These are phyloP conservation scores for Sclerotinia trifoliorum DNA, from an alignment of 2,329 filamentous ascomycete species.

Conservation along the genomic window DNA sequence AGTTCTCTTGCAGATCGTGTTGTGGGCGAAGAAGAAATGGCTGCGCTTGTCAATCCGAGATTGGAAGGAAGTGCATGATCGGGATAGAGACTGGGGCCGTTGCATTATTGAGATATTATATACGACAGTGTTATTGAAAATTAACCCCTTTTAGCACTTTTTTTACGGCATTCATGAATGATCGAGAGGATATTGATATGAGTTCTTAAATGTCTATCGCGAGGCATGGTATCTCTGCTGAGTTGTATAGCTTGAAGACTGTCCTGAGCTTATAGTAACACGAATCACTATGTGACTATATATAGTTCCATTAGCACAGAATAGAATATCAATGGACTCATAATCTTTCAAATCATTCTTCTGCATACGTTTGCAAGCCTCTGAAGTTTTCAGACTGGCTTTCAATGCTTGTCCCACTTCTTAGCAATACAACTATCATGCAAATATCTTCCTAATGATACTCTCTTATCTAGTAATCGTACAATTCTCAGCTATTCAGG, in stretches of 20 bases:
- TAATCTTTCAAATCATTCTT: background rate
- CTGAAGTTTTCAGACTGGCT: background rate
- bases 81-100: background rate
- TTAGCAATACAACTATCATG: background rate
- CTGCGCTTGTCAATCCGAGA: slow-evolving; percentile 14
- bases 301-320: background rate
- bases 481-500: background rate
- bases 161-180: background rate
- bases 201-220: background rate
- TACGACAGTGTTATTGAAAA: background rate
- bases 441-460: background rate
- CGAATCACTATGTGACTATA: background rate
- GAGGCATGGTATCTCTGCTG: background rate
- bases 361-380: background rate
- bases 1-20: slow-evolving; percentile 2
- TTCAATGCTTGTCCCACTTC: background rate
- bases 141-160: background rate
- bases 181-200: background rate
- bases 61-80: background rate
- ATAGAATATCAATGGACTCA: no score
- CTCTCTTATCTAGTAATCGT: background rate
- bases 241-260: background rate
- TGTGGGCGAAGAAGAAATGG: slow-evolving; percentile 10
- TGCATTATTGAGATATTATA: background rate
- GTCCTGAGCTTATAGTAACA: background rate